Base-by-base conservation (phyloP, 1,284 basidiomycete genomes). In the Malassezia dermatis region DNA sequence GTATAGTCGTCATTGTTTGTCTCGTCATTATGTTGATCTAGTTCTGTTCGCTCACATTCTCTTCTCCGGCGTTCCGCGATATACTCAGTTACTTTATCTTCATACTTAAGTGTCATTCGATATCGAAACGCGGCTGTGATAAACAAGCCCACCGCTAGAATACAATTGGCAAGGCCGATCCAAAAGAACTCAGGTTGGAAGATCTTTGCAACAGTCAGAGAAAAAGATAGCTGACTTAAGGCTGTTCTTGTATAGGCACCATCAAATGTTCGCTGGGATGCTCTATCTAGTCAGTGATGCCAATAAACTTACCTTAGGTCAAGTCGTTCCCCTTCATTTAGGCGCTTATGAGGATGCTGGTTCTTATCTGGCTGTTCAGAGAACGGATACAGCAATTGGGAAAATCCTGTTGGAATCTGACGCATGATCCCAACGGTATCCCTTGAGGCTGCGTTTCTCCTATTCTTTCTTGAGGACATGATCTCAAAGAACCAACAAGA, bases 191-290 rank as follows among this genome's bases (percentile, higher is more conserved):
- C 49, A 4, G 44, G 44, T 24, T 57, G 37, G 26, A 57, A 57
- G 19, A 57, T 39, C 6, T 46, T 45, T 26, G 47, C 46, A 3
- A 57, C 40, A 2, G 42, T 42, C 17, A 57, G 27, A 28, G 49
- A 46, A 34, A 57, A 57, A 2, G 49, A 19, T 5, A 57, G 37
- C 30, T 57, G 44, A 17, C 41, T 26, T 4, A 57, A 45, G 8
- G 55, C 55, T 15, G 49, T 45, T 26, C 55, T 50, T 21, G 21
- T 35, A n/a, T 57, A 57, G 11, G 55, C 55, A 24, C 55, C 55
- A 39, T 57, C 49, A 39, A 57, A 57, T n/a, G 55, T 57, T 26
- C 55, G 43, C 40, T 57, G 55, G 8, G 55, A 37, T 17, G 55
- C 55, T 17, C 54, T 56, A 27, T 30, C 35, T 13, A 15, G 43